Evolutionary conservation across 1,139 yeast genomes (phyloP).

Genomic region (Candida sp.): DNA sequence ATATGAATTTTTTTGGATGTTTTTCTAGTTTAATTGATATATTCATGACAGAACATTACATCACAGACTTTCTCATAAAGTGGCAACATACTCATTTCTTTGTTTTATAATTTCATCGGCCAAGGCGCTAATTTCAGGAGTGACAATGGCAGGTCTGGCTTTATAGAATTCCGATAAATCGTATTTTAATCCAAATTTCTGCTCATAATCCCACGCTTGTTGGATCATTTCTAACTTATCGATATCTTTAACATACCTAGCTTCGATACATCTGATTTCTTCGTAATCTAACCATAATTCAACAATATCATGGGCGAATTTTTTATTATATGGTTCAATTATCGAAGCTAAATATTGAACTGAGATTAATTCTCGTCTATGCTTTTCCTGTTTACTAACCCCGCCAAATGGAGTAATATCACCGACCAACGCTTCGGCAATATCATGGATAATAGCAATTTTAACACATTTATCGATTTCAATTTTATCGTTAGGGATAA

Average conservation of each 20-base stretch:
- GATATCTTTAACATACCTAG: conserved; percentile 87
- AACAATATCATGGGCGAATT: conserved; percentile 63
- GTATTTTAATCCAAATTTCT: conserved; percentile 51
- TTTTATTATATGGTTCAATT: conserved; percentile 59
- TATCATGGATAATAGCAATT: conserved; percentile 88
- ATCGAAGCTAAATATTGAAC: conserved; percentile 64
- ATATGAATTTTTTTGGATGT: no score
- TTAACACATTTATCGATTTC: conserved; percentile 63
- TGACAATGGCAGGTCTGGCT: conserved; percentile 62
- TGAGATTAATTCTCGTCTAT: conserved; percentile 74
- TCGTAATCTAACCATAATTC: conserved; percentile 92
- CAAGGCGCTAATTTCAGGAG: conserved; percentile 69
- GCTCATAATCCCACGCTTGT: conserved; percentile 91
- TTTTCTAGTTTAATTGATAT: no score
- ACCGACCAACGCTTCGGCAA: conserved; percentile 92
- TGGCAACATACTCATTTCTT: conserved; percentile 33
- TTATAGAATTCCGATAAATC: conserved; percentile 67
- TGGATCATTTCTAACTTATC: conserved; percentile 92
- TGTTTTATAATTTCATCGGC: conserved; percentile 63
- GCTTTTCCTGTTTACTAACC: conserved; percentile 68
- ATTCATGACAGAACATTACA: no score
- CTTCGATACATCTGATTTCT: conserved; percentile 75
- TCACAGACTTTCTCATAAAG: no score
- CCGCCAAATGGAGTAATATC: conserved; percentile 89
- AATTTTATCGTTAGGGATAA: conserved; percentile 46